Evolutionary conservation across 2,329 filamentous ascomycete genomes (phyloP).

Genomic region (Penicillium sp.): DNA sequence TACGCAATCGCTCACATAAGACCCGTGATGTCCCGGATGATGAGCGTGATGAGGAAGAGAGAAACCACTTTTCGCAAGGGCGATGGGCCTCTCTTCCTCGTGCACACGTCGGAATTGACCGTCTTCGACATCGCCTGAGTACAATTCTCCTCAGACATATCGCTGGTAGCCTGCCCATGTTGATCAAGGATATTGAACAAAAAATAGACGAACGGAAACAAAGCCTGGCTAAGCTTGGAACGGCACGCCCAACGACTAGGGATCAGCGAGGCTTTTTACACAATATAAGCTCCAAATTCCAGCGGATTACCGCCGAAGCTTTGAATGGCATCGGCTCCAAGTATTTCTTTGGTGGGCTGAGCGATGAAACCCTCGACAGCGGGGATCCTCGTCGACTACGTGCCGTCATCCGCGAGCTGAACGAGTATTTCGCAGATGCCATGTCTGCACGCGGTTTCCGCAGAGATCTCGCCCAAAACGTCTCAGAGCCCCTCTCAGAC

Average conservation of each 20-base stretch:
- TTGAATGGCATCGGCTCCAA: slow-evolving; percentile 49
- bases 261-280: slow-evolving; percentile 36
- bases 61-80: slow-evolving; percentile 37
- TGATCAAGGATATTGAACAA: slow-evolving; percentile 44
- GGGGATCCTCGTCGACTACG: slow-evolving; percentile 31
- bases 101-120: slow-evolving; percentile 37
- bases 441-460: slow-evolving; percentile 17
- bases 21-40: slow-evolving; percentile 30
- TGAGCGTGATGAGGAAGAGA: slow-evolving; percentile 39
- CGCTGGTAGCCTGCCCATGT: slow-evolving; percentile 35
- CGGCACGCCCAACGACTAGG: slow-evolving; percentile 28
- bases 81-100: slow-evolving; percentile 33
- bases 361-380: neutral
- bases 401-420: slow-evolving; percentile 31
- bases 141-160: slow-evolving; percentile 38
- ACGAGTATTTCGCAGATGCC: slow-evolving; percentile 34
- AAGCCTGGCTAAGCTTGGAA: slow-evolving; percentile 31
- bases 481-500: neutral
- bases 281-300: slow-evolving; percentile 44
- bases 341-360: slow-evolving; percentile 43
- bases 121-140: slow-evolving; percentile 45
- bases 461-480: neutral
- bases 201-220: slow-evolving; percentile 39
- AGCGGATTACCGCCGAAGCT: slow-evolving; percentile 43
- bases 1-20: slow-evolving; percentile 52